A percentile compares a stretch with the other conserved stretches of the same genome.
Conservation (phyloP, 164 flowering plant species). For the Euptelea pleiosperma region DNA sequence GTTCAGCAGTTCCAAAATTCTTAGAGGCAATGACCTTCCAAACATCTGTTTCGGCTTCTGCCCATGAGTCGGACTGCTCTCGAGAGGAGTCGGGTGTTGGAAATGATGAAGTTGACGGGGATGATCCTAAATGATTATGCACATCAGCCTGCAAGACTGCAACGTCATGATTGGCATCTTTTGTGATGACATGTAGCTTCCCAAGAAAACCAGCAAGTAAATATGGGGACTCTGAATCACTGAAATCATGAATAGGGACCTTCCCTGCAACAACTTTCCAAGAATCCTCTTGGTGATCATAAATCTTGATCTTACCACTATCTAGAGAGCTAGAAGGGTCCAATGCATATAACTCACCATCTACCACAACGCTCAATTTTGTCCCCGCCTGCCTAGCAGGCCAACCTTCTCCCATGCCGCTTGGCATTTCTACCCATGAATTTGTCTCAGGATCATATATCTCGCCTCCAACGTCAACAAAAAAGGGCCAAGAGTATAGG, state of each 20-base stretch:
- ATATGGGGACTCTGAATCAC: constrained; percentile 78
- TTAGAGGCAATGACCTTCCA: constrained; percentile 51
- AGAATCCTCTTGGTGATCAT: constrained; percentile 67
- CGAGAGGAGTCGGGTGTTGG: constrained; percentile 18
- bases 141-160: constrained; percentile 48
- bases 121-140: constrained; percentile 20
- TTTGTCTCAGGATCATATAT: constrained; percentile 72
- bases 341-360: constrained; percentile 75
- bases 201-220: constrained; percentile 74
- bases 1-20: constrained; percentile 51
- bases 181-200: constrained; percentile 80
- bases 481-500: constrained; percentile 83
- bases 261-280: constrained; percentile 76
- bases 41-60: constrained; percentile 26
- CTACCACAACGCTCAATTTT: constrained; percentile 78
- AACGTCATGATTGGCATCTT: constrained; percentile 47
- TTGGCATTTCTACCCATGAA: constrained; percentile 87
- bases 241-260: constrained; percentile 58
- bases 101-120: constrained; percentile 29
- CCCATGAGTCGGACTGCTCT: constrained; percentile 18
- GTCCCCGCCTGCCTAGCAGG: constrained; percentile 94
- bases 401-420: constrained; percentile 98
- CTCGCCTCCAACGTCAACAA: constrained; percentile 92
- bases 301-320: constrained; percentile 69
- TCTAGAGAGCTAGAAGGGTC: constrained; percentile 81